Base-by-base conservation (phyloP, 768 basidiomycete species). In the Xanthoconium stramineum region DNA sequence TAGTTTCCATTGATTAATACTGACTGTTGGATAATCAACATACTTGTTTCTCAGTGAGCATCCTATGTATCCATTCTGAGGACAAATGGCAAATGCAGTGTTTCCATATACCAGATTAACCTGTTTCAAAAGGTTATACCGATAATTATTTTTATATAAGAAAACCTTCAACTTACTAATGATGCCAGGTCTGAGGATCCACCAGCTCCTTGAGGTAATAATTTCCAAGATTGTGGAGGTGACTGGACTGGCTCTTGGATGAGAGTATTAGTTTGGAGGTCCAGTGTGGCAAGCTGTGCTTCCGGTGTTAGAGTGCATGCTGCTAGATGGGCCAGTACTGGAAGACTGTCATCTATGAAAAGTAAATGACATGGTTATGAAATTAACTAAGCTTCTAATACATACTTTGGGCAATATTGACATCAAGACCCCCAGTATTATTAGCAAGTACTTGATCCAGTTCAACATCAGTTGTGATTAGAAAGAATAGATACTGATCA, bases 381-480 rank as follows among this genome's bases (percentile, higher is more conserved):
- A n/a, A n/a, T n/a, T n/a, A n/a, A n/a, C n/a, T n/a, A n/a, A n/a
- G n/a, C n/a, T n/a, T n/a, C n/a, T n/a, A n/a, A n/a, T n/a, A n/a
- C n/a, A n/a, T n/a, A n/a, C n/a, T n/a, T n/a, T n/a, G n/a, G n/a
- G 51, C 45, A 43, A 46, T 28, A 1, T 48, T 42, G 12, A 53
- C 24, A 44, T 17, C 46, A 3, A 49, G 11, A 24, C 20, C 7
- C 5, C 10, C 20, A 6, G 29, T 15, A n/a, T 13, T 50, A 0
- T 39, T 20, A 6, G 2, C 0, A 40, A 44, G 10, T 42, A 56
- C 51, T 15, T 3, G 17, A 28, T 64, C 44, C 10, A 55, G 11
- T 12, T 59, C 35, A 29, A 62, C 3, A 36, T 15, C 29, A 9
- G 63, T 56, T 36, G 63, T 61, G 1, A 55, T 44, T 45, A n/a